Percentiles rank a stretch among this genome's conserved stretches.
Evolutionary conservation across 2,329 filamentous ascomycete genomes (phyloP).

Genomic region (Gremmenia infestans): DNA sequence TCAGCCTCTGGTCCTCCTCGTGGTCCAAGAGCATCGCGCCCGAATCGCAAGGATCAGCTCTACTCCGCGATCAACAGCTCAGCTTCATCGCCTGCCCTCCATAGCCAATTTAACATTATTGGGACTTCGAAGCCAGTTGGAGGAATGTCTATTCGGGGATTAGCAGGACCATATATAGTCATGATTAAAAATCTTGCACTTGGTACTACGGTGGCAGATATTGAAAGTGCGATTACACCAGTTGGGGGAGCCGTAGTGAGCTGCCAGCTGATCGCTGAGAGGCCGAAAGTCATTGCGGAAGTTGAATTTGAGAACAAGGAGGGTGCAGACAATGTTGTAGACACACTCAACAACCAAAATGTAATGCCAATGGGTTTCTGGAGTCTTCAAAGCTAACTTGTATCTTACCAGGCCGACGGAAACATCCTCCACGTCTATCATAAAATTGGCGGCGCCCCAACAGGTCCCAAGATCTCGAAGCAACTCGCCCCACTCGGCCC

Average conservation of each 20-base stretch:
- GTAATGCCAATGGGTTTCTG: constrained; percentile 40
- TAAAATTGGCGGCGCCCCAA: constrained; percentile 44
- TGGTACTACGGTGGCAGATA: constrained; percentile 76
- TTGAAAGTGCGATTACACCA: constrained; percentile 75
- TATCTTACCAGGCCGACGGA: constrained; percentile 59
- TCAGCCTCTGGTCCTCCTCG: constrained; percentile 34
- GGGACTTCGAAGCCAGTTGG: constrained; percentile 32
- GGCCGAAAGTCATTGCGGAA: constrained; percentile 71
- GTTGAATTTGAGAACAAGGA: constrained; percentile 68
- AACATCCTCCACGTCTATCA: constrained; percentile 68
- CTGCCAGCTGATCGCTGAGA: constrained; percentile 62
- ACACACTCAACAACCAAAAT: constrained; percentile 73
- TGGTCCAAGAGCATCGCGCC: constrained; percentile 23
- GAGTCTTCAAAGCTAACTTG: neutral
- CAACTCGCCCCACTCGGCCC: constrained; percentile 25
- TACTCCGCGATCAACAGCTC: constrained; percentile 24
- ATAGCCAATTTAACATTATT: constrained; percentile 31
- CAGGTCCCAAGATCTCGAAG: constrained; percentile 10
- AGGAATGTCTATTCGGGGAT: constrained; percentile 68
- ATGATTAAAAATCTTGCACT: constrained; percentile 78
- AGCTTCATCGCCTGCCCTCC: constrained; percentile 29
- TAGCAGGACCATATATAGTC: constrained; percentile 66
- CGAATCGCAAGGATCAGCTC: constrained; percentile 27
- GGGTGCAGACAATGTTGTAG: constrained; percentile 69
- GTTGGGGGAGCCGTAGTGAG: constrained; percentile 64